Evolutionary conservation across 2,329 filamentous ascomycete genomes (phyloP).

Genomic region (Calonectria leucothoes): DNA sequence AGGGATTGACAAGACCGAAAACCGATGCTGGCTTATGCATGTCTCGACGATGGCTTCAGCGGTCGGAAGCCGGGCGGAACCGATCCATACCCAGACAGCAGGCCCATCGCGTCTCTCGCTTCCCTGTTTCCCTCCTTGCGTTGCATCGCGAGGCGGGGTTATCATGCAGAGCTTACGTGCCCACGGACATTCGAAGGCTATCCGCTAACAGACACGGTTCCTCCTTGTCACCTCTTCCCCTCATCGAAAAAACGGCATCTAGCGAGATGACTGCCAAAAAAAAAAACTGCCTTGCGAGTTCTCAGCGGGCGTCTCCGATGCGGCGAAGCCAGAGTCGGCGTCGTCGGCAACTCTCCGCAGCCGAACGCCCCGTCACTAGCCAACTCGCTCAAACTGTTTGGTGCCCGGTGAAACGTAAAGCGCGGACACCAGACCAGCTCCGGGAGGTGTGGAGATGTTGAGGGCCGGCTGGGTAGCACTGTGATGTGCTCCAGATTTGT

Average conservation of each 20-base stretch:
- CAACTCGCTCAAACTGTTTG: slow-evolving; percentile 1
- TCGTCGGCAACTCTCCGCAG: background rate
- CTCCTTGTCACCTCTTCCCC: slow-evolving; percentile 1
- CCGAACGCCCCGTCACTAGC: background rate
- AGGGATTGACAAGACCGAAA: background rate
- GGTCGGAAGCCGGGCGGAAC: background rate
- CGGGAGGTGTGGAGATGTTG: slow-evolving; percentile 7
- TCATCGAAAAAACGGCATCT: background rate
- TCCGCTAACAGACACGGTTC: slow-evolving; percentile 18
- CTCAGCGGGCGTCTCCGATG: background rate
- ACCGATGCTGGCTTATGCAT: background rate
- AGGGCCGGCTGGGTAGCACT: background rate
- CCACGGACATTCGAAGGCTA: slow-evolving; percentile 2
- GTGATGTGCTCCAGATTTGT: slow-evolving; percentile 12
- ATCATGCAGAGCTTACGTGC: slow-evolving; percentile 24
- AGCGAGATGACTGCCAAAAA: background rate
- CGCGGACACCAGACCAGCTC: background rate
- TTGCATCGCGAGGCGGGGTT: slow-evolving; percentile 36
- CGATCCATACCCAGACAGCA: slow-evolving; percentile 11
- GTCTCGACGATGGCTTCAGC: background rate
- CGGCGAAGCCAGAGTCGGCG: background rate
- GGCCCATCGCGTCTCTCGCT: slow-evolving; percentile 34
- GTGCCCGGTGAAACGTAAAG: background rate
- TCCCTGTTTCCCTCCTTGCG: slow-evolving; percentile 27
- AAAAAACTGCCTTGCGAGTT: background rate